Conservation (phyloP, 768 basidiomycete species). For the Austroboletus eburneus region DNA sequence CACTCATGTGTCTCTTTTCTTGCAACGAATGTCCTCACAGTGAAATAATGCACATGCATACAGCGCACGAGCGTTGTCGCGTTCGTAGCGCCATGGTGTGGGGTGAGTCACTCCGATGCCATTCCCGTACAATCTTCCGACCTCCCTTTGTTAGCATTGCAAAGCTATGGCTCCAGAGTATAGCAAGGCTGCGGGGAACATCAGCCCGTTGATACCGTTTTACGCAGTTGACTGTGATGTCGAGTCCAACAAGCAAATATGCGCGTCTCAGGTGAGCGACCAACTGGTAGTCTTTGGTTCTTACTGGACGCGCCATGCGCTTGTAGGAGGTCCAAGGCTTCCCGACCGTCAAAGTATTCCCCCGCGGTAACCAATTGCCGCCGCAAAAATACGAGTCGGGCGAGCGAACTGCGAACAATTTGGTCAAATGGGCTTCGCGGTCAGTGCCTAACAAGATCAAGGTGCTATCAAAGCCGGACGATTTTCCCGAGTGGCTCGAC, state of each 20-base stretch:
- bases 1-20: neutral
- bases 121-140: too few relatives aligned
- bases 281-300: too few relatives aligned
- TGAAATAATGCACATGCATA: neutral
- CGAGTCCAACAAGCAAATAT: slow-evolving; percentile 74
- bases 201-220: slow-evolving; percentile 78
- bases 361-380: slow-evolving; percentile 60
- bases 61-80: slow-evolving; percentile 79
- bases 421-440: slow-evolving; percentile 74
- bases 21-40: neutral
- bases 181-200: slow-evolving; percentile 71
- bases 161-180: slow-evolving; percentile 83
- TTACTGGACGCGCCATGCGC: neutral
- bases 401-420: slow-evolving; percentile 65
- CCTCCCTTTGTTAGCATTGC: slow-evolving; percentile 53
- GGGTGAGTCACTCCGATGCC: slow-evolving; percentile 47
- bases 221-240: slow-evolving; percentile 95
- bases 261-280: slow-evolving; percentile 66
- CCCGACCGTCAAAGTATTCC: slow-evolving; percentile 91
- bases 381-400: slow-evolving; percentile 62
- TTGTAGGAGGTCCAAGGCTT: slow-evolving; percentile 77
- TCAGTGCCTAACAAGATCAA: slow-evolving; percentile 71
- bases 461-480: slow-evolving; percentile 50
- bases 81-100: slow-evolving; percentile 95
- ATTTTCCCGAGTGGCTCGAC: slow-evolving; percentile 64